Percentiles rank a stretch among this genome's conserved stretches.
These are phyloP conservation scores for Andrographis paniculata DNA, from an alignment of 305 asterid genomes.

Conservation along the genomic window DNA sequence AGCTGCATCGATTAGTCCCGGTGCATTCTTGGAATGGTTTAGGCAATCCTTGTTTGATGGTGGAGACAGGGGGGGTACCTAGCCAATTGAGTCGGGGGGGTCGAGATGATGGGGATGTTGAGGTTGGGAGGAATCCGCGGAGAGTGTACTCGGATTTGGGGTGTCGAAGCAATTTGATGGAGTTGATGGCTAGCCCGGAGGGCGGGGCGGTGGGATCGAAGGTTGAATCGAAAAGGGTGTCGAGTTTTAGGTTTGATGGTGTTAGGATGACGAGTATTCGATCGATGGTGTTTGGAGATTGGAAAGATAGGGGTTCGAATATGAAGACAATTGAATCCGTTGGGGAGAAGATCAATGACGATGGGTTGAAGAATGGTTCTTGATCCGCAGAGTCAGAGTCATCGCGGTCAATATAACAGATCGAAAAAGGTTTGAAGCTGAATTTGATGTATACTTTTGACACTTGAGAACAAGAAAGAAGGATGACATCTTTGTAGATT, in stretches of 20 bases:
- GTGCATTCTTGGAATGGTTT: slow-evolving; percentile 72
- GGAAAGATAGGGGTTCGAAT: slow-evolving; percentile 23
- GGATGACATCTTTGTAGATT: no score
- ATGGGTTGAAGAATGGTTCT: neutral
- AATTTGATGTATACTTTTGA: no score
- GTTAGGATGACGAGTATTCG: slow-evolving; percentile 24
- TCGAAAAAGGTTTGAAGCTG: no score
- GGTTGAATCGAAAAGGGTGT: slow-evolving; percentile 23
- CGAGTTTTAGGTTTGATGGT: slow-evolving; percentile 39
- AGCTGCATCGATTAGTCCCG: slow-evolving; percentile 56
- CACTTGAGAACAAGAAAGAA: no score
- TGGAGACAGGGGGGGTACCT: slow-evolving; percentile 55
- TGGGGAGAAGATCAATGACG: slow-evolving; percentile 20
- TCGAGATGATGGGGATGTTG: slow-evolving; percentile 23
- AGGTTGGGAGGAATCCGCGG: slow-evolving; percentile 31
- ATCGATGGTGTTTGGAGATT: slow-evolving; percentile 24
- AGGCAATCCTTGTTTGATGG: slow-evolving; percentile 78
- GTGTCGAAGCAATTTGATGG: slow-evolving; percentile 50
- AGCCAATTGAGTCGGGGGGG: slow-evolving; percentile 22
- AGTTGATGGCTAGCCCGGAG: slow-evolving; percentile 45
- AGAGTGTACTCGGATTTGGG: slow-evolving; percentile 66
- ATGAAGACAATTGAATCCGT: slow-evolving; percentile 24
- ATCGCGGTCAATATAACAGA: no score
- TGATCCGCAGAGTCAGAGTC: no score
- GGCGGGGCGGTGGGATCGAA: slow-evolving; percentile 20